Percentiles rank a stretch among this genome's conserved stretches.
These are phyloP conservation scores for Parascedosporium putredinis DNA, from an alignment of 2,329 filamentous ascomycete genomes.

Conservation along the genomic window DNA sequence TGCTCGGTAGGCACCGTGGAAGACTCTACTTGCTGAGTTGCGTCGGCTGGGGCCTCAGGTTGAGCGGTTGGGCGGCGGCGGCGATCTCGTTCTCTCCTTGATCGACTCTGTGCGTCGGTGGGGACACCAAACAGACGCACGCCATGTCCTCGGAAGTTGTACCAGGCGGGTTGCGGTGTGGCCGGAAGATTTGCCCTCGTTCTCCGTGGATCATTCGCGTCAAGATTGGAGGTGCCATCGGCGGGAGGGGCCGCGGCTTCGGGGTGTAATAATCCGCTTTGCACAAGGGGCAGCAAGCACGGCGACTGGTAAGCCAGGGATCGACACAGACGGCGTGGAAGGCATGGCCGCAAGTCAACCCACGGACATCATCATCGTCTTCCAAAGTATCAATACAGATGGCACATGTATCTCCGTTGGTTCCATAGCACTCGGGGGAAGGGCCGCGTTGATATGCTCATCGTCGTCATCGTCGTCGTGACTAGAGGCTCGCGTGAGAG, in stretches of 20 bases:
- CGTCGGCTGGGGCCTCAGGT: neutral
- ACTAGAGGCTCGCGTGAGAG: constrained; percentile 29
- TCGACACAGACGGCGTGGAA: constrained; percentile 96
- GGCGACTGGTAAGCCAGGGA: constrained; percentile 87
- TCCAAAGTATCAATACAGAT: constrained; percentile 94
- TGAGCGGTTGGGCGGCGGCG: neutral
- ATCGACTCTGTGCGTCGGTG: neutral
- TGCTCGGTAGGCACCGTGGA: neutral
- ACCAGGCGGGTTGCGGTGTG: constrained; percentile 29
- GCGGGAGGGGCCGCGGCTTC: constrained; percentile 61
- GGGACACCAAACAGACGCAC: constrained; percentile 3
- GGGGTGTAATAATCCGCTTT: constrained; percentile 97
- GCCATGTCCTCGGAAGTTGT: constrained; percentile 19
- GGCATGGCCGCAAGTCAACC: constrained; percentile 90
- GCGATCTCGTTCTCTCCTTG: neutral
- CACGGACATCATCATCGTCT: constrained; percentile 90
- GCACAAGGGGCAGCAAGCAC: constrained; percentile 93
- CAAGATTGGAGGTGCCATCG: constrained; percentile 24
- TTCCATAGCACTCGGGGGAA: constrained; percentile 69
- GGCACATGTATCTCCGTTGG: constrained; percentile 85
- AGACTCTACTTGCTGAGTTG: neutral
- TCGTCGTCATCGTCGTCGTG: constrained; percentile 59
- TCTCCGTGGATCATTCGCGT: constrained; percentile 21
- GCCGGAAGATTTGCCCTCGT: constrained; percentile 38
- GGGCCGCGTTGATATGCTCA: constrained; percentile 70